Conservation (phyloP, 1,284 basidiomycete species). For the Omphalotus olearius region DNA sequence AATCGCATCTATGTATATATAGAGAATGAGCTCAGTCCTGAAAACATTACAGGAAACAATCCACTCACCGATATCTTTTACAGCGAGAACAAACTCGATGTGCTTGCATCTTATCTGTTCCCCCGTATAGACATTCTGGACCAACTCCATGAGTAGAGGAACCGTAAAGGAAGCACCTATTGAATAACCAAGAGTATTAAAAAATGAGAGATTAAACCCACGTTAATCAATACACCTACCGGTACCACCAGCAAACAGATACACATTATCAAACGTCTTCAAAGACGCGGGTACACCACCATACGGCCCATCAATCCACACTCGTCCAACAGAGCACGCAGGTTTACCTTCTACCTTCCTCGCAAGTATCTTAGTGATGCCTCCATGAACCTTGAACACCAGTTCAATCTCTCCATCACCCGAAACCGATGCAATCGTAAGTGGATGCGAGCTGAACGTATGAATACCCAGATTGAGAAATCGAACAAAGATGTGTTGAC, state of each 20-base stretch:
- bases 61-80: slow-evolving; percentile 20
- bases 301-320: slow-evolving; percentile 39
- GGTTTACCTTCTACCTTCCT: slow-evolving; percentile 15
- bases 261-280: slow-evolving; percentile 26
- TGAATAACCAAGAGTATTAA: neutral
- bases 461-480: slow-evolving; percentile 26
- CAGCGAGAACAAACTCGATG: slow-evolving; percentile 24
- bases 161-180: slow-evolving; percentile 27
- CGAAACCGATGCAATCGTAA: slow-evolving; percentile 33
- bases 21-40: neutral
- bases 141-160: slow-evolving; percentile 26
- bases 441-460: slow-evolving; percentile 33
- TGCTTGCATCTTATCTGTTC: slow-evolving; percentile 13
- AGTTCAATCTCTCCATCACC: slow-evolving; percentile 20
- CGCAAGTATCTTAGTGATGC: slow-evolving; percentile 27
- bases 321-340: slow-evolving; percentile 17
- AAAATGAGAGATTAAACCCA: neutral
- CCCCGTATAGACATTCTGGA: slow-evolving; percentile 12
- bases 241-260: slow-evolving; percentile 35
- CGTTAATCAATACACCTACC: slow-evolving; percentile 20
- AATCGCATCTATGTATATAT: slow-evolving; percentile 18
- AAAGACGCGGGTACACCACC: slow-evolving; percentile 30
- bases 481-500: slow-evolving; percentile 40
- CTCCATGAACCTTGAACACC: slow-evolving; percentile 24
- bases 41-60: neutral